Base-by-base conservation (phyloP, 371 early-diverging fungal genomes). In the Mucor velutinosus region DNA sequence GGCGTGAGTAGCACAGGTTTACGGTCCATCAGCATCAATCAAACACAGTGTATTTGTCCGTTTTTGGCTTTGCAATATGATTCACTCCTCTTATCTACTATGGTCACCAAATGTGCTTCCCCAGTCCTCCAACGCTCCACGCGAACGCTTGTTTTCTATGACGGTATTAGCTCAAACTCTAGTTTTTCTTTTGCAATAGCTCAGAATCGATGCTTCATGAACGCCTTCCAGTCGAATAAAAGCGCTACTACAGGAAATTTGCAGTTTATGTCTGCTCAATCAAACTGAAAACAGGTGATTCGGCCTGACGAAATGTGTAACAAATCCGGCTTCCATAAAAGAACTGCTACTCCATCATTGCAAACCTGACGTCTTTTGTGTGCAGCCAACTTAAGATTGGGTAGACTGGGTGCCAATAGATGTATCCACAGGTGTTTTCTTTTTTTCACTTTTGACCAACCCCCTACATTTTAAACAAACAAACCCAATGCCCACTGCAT, bases 391-490 rank as follows among this genome's bases (percentile, higher is more conserved):
- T 33, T 33, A 8, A 33, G 35, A 33, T 33, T 7, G 43, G 17
- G 6, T 43, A 43, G 6, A 43, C 43, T 15, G 43, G 7, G 45
- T 19, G 7, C 45, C n/a, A n/a, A n/a, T 19, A 45, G 8, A 19
- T 37, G 37, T 37, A 11, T 37, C 37, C 37, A 37, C 37, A 7
- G n/a, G n/a, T 1, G 19, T 49, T 59, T 25, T 37, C 51, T 58
- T 47, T 21, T 47, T 35, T 56, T 47, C 33, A 61, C 43, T 32
- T 47, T 68, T 45, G 58, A 47, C 47, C 57, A 15, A 23, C 49
- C 35, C 29, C 53, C 35, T 60, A 60, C 43, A 45, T 30, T 29
- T 27, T 17, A 41, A 39, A 27, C 15, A 60, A 47, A 47, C 47
- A 47, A 47, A 47, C n/a, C 0, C 47, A 47, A 47, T 47, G 47